These are phyloP conservation scores for Penicillium thymicola DNA, from an alignment of 2,329 filamentous ascomycete genomes.

Conservation along the genomic window DNA sequence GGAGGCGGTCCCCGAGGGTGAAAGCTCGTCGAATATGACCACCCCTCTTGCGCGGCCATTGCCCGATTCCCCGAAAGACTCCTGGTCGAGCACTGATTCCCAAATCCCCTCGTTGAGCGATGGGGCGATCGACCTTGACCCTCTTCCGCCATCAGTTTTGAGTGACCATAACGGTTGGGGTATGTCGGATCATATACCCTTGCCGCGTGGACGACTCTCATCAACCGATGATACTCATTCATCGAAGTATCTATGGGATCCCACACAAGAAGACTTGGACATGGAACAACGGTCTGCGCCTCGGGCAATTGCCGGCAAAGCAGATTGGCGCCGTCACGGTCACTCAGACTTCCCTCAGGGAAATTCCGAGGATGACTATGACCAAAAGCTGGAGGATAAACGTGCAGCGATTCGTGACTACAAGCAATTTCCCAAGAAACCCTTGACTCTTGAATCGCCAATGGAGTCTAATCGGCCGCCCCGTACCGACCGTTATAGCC, in stretches of 20 bases:
- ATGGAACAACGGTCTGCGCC: slow-evolving; percentile 41
- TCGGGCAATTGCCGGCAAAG: slow-evolving; percentile 37
- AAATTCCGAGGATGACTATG: slow-evolving; percentile 36
- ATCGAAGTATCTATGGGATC: slow-evolving; percentile 24
- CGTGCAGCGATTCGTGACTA: slow-evolving; percentile 47
- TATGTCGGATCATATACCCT: slow-evolving; percentile 25
- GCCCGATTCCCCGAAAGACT: slow-evolving; percentile 19
- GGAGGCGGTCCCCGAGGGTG: slow-evolving; percentile 39
- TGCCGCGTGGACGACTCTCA: slow-evolving; percentile 24
- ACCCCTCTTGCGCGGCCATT: slow-evolving; percentile 54
- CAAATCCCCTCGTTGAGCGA: slow-evolving; percentile 33
- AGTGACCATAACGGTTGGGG: slow-evolving; percentile 37
- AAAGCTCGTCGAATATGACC: slow-evolving; percentile 55
- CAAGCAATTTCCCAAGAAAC: slow-evolving; percentile 48
- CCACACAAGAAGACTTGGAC: slow-evolving; percentile 20
- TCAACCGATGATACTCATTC: slow-evolving; percentile 25
- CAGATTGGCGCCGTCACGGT: slow-evolving; percentile 36
- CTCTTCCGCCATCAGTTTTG: slow-evolving; percentile 44
- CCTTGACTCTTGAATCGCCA: slow-evolving; percentile 48
- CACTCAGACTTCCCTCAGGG: slow-evolving; percentile 26
- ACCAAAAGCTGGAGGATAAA: slow-evolving; percentile 42
- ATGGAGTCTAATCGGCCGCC: slow-evolving; percentile 30
- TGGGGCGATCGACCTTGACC: slow-evolving; percentile 38
- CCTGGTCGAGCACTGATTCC: slow-evolving; percentile 25
- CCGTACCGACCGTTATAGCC: slow-evolving; percentile 38